Evolutionary conservation across 2,329 filamentous ascomycete genomes (phyloP).

Genomic region (Claviceps sp.): DNA sequence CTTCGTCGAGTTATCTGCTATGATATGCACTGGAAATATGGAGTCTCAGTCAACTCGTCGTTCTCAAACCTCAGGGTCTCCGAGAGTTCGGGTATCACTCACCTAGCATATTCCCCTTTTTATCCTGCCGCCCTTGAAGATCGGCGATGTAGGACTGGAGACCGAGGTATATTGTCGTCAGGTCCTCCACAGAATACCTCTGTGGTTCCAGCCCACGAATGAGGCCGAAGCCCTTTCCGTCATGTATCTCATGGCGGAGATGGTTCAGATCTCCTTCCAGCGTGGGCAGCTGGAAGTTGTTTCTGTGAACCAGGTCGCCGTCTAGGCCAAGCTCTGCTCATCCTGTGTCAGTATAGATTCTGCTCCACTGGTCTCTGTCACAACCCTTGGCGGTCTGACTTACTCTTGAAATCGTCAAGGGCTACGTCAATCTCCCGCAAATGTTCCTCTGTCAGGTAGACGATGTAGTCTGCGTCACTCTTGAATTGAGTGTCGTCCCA

Average conservation of each 20-base stretch:
- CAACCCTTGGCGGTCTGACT: too few species aligned
- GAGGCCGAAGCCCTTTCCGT: constrained; percentile 49
- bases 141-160: constrained; percentile 51
- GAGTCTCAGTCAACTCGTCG: constrained; percentile 5
- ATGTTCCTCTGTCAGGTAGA: too few species aligned
- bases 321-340: constrained; percentile 35
- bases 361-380: too few species aligned
- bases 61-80: background rate
- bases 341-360: background rate
- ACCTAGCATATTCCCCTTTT: constrained; percentile 51
- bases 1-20: constrained; percentile 39
- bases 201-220: constrained; percentile 49
- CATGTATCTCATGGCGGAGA: constrained; percentile 42
- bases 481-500: too few species aligned
- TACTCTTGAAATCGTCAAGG: too few species aligned
- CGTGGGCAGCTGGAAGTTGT: constrained; percentile 46
- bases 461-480: too few species aligned
- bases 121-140: constrained; percentile 45
- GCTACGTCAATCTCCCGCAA: too few species aligned
- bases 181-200: constrained; percentile 44
- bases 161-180: constrained; percentile 50
- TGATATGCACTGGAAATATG: constrained; percentile 33
- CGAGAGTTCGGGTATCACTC: constrained; percentile 9
- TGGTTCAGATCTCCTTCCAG: constrained; percentile 38
- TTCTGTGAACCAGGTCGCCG: constrained; percentile 38